Base-by-base conservation (phyloP, 352 stramenopile species). In the Aphanomyces cochlioides region DNA sequence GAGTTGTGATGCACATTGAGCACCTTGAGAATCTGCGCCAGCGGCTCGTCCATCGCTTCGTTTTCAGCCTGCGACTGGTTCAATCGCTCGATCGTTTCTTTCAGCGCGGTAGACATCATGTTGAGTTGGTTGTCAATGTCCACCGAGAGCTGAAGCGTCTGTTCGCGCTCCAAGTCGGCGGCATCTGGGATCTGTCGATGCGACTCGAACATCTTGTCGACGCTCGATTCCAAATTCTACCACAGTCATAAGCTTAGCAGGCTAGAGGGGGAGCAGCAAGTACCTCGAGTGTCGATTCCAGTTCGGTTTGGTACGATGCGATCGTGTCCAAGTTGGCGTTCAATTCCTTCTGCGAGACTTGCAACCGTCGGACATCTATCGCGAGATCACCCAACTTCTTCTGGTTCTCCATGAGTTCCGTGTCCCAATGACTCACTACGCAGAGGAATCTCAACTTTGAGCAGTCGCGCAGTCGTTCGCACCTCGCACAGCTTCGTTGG, bases 1-100 rank as follows among this genome's bases (percentile, higher is more conserved):
- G 87, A 95, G 78, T 92, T 90, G 77, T 95, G 85, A 79, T 95
- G 87, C 57, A 95, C 87, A 56, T 95, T 95, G 5, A 95, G 80
- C 53, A 95, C 84, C 73, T 93, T 95, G 79, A 95, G 90, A 77
- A 95, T 92, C 77, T 95, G 87, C 67, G 90, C 84, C 56, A 93
- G 77, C 34, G 87, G 85, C 69, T 95, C 90, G 66, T 73, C 86
- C 28, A 90, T 78, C 37, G 92, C 82, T 15, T 78, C 75, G n/a
- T 77, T 77, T 38, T 91, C 83, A 19, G 87, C 76, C 58, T 92
- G 83, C 8, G 85, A 85, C 75, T 90, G 89, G 78, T 95, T 93
- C 56, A 95, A 76, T 65, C 90, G 92, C 60, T 92, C 85, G 40
- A 95, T 84, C 7, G 85, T 95, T 71, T 93, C 87, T 76, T 95